Percentiles rank a stretch among this genome's conserved stretches.
Evolutionary conservation across 805 yeast species (phyloP).

Genomic region (Maudiozyma turicensis): DNA sequence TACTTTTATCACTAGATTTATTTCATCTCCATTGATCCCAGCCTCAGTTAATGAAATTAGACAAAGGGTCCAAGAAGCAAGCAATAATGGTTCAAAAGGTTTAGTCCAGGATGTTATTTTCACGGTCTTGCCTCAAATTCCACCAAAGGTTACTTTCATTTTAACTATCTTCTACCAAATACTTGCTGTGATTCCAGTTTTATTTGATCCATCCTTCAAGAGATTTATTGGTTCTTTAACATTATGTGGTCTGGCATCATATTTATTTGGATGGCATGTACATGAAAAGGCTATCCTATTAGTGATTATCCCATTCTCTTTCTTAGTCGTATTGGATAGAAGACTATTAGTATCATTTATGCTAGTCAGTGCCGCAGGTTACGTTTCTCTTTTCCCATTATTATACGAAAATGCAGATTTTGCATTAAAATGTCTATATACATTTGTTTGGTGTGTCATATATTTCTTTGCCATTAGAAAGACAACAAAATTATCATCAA

Average conservation of each 20-base stretch:
- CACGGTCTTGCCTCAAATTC: slow-evolving; percentile 66
- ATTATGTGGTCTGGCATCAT: slow-evolving; percentile 83
- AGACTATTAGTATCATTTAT: slow-evolving; percentile 64
- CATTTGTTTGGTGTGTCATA: slow-evolving; percentile 77
- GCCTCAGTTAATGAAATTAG: slow-evolving; percentile 24
- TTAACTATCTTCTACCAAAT: slow-evolving; percentile 79
- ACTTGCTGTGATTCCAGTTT: slow-evolving; percentile 62
- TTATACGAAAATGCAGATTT: slow-evolving; percentile 73
- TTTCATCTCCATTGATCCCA: slow-evolving; percentile 28
- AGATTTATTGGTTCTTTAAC: slow-evolving; percentile 79
- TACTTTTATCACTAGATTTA: slow-evolving; percentile 29
- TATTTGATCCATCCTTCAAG: slow-evolving; percentile 62
- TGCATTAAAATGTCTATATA: slow-evolving; percentile 63
- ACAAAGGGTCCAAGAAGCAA: slow-evolving; percentile 19
- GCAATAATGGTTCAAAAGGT: slow-evolving; percentile 62
- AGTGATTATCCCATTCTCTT: slow-evolving; percentile 78
- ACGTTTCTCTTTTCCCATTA: slow-evolving; percentile 81
- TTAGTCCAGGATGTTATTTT: slow-evolving; percentile 86
- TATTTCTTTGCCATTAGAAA: slow-evolving; percentile 65
- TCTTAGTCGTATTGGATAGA: slow-evolving; percentile 61
- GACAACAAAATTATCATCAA: slow-evolving; percentile 40
- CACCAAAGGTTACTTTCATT: slow-evolving; percentile 67
- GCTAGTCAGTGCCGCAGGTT: slow-evolving; percentile 68
- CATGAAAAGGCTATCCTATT: slow-evolving; percentile 95
- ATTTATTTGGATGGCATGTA: slow-evolving; percentile 96